Conservation (phyloP, 345 rosid species). For the Hirschfeldia incana region DNA sequence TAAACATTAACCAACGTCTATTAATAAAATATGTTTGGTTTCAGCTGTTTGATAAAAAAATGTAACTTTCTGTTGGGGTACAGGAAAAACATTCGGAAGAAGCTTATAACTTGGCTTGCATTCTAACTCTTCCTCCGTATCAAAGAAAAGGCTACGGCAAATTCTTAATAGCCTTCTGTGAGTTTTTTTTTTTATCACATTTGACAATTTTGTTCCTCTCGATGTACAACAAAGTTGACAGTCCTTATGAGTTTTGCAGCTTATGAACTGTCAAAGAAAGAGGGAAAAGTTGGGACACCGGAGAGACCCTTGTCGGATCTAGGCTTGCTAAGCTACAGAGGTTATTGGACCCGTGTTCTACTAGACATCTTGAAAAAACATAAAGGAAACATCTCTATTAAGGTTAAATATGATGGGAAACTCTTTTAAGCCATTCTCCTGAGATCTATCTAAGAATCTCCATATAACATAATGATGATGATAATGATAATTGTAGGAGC, state of each 20-base stretch:
- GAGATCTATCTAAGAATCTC: not conserved
- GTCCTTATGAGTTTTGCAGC: conserved; percentile 49
- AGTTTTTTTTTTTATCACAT: conserved; percentile 36
- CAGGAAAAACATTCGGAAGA: conserved; percentile 99
- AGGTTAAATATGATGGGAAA: conserved; percentile 44
- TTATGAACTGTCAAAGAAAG: conserved; percentile 95
- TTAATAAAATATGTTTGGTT: not conserved
- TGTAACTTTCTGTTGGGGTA: conserved; percentile 24
- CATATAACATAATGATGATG: not conserved
- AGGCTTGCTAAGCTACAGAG: conserved; percentile 88
- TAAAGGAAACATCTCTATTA: conserved; percentile 93
- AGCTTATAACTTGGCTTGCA: conserved; percentile 93
- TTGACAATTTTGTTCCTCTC: not conserved
- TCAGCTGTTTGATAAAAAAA: not conserved
- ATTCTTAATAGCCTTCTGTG: conserved; percentile 92
- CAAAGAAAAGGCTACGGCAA: conserved; percentile 99
- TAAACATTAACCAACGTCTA: not conserved
- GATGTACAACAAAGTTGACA: not conserved
- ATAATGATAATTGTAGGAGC: conserved; percentile 18
- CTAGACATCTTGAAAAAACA: conserved; percentile 93
- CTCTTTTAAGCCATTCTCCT: not conserved
- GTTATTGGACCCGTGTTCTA: conserved; percentile 94
- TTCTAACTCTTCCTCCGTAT: conserved; percentile 94
- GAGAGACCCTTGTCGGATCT: conserved; percentile 97
- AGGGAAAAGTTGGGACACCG: conserved; percentile 97